phyloP scores from a whole-genome alignment of 805 yeast species.

The Starmera caribaea region DNA sequence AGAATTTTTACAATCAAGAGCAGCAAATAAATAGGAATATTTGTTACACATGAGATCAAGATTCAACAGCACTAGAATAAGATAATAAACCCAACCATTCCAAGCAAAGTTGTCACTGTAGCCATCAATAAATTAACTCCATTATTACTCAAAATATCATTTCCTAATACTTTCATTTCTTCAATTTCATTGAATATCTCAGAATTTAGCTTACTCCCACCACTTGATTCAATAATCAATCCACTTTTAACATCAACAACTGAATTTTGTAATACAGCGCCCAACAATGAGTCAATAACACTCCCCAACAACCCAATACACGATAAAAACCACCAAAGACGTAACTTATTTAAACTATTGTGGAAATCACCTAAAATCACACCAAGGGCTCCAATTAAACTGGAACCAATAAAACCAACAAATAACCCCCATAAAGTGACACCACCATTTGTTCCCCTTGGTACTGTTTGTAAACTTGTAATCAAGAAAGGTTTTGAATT shows the following conservation, averaged over 20 bases:
- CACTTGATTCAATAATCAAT: conserved; percentile 18
- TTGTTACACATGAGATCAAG: not conserved
- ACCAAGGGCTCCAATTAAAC: conserved; percentile 24
- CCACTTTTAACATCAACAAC: conserved; percentile 23
- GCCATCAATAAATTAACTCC: conserved; percentile 29
- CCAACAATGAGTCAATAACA: conserved; percentile 30
- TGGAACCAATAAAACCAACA: conserved; percentile 28
- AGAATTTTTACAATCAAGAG: conserved; percentile 32
- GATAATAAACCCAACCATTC: conserved; percentile 17
- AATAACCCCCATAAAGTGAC: conserved; percentile 26
- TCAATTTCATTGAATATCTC: conserved; percentile 10
- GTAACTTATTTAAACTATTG: conserved; percentile 2
- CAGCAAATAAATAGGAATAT: conserved; percentile 1
- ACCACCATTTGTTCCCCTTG: conserved; percentile 40
- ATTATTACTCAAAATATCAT: conserved; percentile 28
- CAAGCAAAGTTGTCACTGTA: conserved; percentile 16
- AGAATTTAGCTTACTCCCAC: conserved; percentile 24
- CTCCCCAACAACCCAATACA: conserved; percentile 28
- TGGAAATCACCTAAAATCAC: too few relatives aligned
- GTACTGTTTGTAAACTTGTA: conserved; percentile 29
- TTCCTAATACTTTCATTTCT: conserved; percentile 22
- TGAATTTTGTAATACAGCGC: conserved; percentile 30
- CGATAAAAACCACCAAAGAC: conserved; percentile 20
- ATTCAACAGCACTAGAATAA: not conserved
- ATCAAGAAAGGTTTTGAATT: conserved; percentile 26